Conservation (phyloP, 176 grass and related monocot genomes). For the Puccinellia tenuiflora region DNA sequence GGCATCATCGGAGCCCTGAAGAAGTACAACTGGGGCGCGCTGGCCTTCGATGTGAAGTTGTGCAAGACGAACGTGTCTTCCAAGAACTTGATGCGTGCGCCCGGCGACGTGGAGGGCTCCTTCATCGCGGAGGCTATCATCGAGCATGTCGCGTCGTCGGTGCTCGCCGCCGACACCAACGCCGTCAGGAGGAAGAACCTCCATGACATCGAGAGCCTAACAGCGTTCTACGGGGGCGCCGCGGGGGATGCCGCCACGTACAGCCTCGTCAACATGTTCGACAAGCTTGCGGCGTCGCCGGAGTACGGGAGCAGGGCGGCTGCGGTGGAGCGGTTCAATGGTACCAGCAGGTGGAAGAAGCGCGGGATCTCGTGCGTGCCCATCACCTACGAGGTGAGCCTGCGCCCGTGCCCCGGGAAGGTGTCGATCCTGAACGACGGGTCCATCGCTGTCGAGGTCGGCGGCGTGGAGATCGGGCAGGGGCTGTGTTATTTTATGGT, state of each 20-base stretch:
- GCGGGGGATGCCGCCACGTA: conserved; percentile 47
- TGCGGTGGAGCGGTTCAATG: conserved; percentile 44
- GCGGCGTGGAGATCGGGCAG: conserved; percentile 76
- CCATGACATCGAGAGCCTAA: conserved; percentile 58
- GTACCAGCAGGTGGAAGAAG: conserved; percentile 63
- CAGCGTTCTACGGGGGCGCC: conserved; percentile 24
- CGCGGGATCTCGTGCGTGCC: conserved; percentile 82
- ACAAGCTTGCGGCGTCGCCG: conserved; percentile 56
- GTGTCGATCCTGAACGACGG: conserved; percentile 81
- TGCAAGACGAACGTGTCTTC: conserved; percentile 75
- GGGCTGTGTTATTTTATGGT: too few species aligned
- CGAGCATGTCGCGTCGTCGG: conserved; percentile 65
- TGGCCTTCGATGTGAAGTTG: conserved; percentile 54
- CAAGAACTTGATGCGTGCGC: conserved; percentile 60
- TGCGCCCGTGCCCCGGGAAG: conserved; percentile 49
- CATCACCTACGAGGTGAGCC: conserved; percentile 32
- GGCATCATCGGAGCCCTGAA: conserved; percentile 43
- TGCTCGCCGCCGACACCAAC: conserved; percentile 49
- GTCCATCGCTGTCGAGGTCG: conserved; percentile 75
- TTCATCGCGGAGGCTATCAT: conserved; percentile 85
- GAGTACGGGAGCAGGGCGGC: conserved; percentile 36
- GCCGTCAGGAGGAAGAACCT: conserved; percentile 63
- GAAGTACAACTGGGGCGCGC: conserved; percentile 77
- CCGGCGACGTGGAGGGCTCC: conserved; percentile 72
- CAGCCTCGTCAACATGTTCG: conserved; percentile 57